These are phyloP conservation scores for Sporisorium iseilematis-ciliati DNA, from an alignment of 1,284 basidiomycete species.

Conservation along the genomic window DNA sequence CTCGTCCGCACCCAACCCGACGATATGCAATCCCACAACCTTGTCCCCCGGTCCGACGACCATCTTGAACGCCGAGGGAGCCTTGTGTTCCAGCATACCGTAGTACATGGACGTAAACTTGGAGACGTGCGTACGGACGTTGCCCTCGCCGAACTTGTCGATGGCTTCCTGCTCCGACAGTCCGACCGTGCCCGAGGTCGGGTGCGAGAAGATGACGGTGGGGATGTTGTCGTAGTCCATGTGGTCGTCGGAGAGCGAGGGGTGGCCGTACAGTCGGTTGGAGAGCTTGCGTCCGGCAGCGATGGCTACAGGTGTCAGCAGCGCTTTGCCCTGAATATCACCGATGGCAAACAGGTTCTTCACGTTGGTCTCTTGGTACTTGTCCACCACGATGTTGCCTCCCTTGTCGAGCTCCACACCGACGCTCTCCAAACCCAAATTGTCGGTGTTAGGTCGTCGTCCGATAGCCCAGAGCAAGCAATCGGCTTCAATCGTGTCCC, in stretches of 20 bases:
- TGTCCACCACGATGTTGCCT: constrained; percentile 88
- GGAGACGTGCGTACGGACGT: constrained; percentile 87
- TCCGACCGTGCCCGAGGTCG: constrained; percentile 61
- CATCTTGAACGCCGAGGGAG: constrained; percentile 90
- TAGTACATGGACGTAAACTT: constrained; percentile 70
- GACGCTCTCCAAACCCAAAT: constrained; percentile 81
- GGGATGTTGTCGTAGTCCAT: constrained; percentile 91
- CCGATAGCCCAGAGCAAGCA: constrained; percentile 94
- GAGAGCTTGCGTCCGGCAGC: constrained; percentile 89
- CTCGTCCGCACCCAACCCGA: constrained; percentile 86
- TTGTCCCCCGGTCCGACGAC: constrained; percentile 89
- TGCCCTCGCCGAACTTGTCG: constrained; percentile 84
- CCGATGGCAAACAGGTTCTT: constrained; percentile 85
- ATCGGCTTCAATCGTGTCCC: constrained; percentile 86
- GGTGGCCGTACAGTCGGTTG: constrained; percentile 89
- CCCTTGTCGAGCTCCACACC: constrained; percentile 82
- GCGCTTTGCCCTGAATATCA: constrained; percentile 89
- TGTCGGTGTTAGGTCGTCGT: constrained; percentile 82
- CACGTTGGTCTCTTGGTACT: constrained; percentile 82
- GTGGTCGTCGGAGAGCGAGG: constrained; percentile 86
- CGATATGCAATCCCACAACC: constrained; percentile 93
- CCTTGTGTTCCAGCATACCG: constrained; percentile 67
- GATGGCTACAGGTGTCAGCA: constrained; percentile 97
- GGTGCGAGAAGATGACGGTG: constrained; percentile 66
- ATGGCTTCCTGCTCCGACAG: constrained; percentile 86